These are phyloP conservation scores for Ustilago nuda DNA, from an alignment of 1,284 basidiomycete species.

Conservation along the genomic window DNA sequence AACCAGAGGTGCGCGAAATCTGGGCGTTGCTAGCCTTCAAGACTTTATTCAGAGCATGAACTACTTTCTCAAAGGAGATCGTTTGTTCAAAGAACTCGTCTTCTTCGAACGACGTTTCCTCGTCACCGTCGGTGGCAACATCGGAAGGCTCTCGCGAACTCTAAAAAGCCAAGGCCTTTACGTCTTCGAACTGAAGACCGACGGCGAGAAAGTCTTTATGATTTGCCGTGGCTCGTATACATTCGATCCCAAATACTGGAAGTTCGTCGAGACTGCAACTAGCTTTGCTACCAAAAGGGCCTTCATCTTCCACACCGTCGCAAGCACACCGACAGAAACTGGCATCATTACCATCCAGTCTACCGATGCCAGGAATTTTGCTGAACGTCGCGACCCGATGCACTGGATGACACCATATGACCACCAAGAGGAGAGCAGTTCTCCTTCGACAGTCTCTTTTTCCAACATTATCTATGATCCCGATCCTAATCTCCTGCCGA, in stretches of 20 bases:
- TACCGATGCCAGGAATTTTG: not conserved
- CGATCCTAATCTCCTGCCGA: not conserved
- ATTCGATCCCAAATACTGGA: not conserved
- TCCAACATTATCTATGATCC: not conserved
- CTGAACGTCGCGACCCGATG: not conserved
- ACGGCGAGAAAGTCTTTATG: not conserved
- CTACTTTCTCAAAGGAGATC: not conserved
- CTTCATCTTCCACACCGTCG: not conserved
- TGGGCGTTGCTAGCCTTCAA: not conserved
- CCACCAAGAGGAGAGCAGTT: not conserved
- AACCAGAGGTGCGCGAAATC: not conserved
- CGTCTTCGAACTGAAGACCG: not conserved
- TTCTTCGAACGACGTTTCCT: not conserved
- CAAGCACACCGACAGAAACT: not conserved
- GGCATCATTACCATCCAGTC: not conserved
- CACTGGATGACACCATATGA: not conserved
- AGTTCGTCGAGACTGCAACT: not conserved
- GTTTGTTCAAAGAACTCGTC: not conserved
- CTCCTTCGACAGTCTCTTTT: not conserved
- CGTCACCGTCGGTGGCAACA: not conserved
- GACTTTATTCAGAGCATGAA: not conserved
- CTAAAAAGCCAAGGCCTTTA: not conserved
- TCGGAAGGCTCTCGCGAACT: not conserved
- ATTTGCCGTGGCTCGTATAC: constrained; percentile 6
- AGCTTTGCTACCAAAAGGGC: not conserved